Evolutionary conservation across 208 protist species (phyloP), one percentile per base, ranked within the genome.

Genomic region (Lotmaria passim): DNA sequence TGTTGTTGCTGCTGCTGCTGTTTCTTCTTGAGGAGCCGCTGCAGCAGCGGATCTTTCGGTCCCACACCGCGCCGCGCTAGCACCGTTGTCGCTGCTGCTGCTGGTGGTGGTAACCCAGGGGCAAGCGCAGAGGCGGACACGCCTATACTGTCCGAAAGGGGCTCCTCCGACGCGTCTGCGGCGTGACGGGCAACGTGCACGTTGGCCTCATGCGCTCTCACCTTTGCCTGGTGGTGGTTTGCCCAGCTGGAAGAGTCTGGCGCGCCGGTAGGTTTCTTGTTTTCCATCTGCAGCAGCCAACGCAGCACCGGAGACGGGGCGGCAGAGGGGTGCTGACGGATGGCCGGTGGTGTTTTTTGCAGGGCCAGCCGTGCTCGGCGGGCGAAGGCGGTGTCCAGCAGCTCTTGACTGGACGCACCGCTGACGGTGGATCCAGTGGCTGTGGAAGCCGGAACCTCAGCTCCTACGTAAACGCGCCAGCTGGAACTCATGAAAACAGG

Each of bases 31-130:
- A 86, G 36, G 0, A 85, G 68, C 17, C 88, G 82, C 50, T 81
- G 58, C 21, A 83, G 62, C n/a, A 90, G 74, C 34, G 85, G 85
- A 71, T 93, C 88, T 34, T 82, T 83, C 24, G 70, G 83, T 0
- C 56, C 75, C 11, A 93, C 65, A 44, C 88, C 88, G 21, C 88
- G 85, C 8, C 83, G 78, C n/a, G 83, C 77, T 23, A 91, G 65
- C 0, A 75, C 67, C 8, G 73, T 26, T n/a, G 75, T 11, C 1
- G 69, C 71, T n/a, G 46, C 46, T 11, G 73, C n/a, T 23, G 55
- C 14, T 15, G 39, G 31, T 10, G 60, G 21, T 31, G 50, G 17
- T 19, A 38, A 19, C 30, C 7, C 34, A 30, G 10, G 3, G 17
- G 24, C 19, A 11, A 50, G 21, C 23, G 28, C 17, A 3, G 14